phyloP scores from a whole-genome alignment of 2,329 filamentous ascomycete species.

The Fusarium coffeatum region DNA sequence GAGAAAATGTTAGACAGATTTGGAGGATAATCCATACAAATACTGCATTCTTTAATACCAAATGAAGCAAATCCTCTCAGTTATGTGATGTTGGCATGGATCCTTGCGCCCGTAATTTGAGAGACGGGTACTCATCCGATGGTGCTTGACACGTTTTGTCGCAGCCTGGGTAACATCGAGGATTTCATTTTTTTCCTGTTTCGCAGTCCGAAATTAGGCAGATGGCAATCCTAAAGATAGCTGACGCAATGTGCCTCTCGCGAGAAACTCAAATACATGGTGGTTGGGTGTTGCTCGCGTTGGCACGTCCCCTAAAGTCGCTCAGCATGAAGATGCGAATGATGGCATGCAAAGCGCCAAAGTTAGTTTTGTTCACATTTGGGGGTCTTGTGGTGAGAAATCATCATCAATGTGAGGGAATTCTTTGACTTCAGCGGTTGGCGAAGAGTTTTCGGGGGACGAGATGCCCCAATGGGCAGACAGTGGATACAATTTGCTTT shows the following conservation, averaged over 20 bases:
- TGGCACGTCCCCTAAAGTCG: neutral
- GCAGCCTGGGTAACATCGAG: conserved; percentile 18
- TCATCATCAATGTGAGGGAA: conserved; percentile 17
- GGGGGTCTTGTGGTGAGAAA: neutral
- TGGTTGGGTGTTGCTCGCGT: conserved; percentile 6
- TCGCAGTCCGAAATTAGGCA: conserved; percentile 15
- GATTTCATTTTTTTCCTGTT: conserved; percentile 12
- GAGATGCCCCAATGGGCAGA: conserved; percentile 43
- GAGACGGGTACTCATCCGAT: neutral
- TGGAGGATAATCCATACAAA: conserved; percentile 16
- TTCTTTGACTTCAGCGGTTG: conserved; percentile 20
- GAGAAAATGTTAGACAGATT: conserved; percentile 25
- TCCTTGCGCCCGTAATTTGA: neutral
- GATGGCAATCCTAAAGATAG: conserved; percentile 5
- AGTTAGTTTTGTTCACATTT: neutral
- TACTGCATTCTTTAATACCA: neutral
- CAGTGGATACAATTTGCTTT: conserved; percentile 44
- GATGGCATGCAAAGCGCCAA: neutral
- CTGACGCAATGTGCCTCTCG: conserved; percentile 26
- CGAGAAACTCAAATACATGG: conserved; percentile 22
- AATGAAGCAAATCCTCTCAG: neutral
- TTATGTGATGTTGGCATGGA: neutral
- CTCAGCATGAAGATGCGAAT: conserved; percentile 2
- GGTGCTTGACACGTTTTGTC: conserved; percentile 17
- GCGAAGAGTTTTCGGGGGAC: conserved; percentile 35